Evolutionary conservation across 106 monocot species (phyloP), one percentile per base, ranked within the genome.

Genomic region (Allium sativum): DNA sequence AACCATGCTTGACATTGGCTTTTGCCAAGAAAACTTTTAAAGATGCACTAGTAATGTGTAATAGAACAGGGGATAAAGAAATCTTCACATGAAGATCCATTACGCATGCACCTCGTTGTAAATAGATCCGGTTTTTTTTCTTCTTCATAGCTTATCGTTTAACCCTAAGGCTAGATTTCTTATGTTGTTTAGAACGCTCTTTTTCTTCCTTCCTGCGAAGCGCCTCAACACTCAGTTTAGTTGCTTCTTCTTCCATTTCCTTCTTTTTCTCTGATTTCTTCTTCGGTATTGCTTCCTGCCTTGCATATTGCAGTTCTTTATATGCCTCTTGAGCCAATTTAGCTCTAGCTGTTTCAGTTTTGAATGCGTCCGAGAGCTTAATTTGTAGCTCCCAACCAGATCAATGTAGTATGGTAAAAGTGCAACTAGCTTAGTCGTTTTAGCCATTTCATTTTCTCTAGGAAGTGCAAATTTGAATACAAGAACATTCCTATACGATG

Each of bases 351-450:
- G 3, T 7, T 3, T 20, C 7, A 45, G 12, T 3, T 22, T 47
- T 15, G 20, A 13, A 48, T 50, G 13, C 15, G 90, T 90, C 77
- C 87, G 86, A 18, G 79, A 54, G 52, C 95, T 90, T 15, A 87
- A 74, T 62, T 87, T 95, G 81, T 95, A 95, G 63, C 95, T 89
- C 21, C 95, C 95, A 76, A 95, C 65, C 48, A 95, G 21, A 72
- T 95, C 95, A 43, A 95, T 95, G 60, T 95, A 95, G 66, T 87
- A 95, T 12, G 95, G 95, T 45, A 95, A 76, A 48, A 95, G 90
- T 54, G 74, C 58, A 44, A 95, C 79, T 63, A 95, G 77, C 73
- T 81, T 81, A 9, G 90, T 79, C 66, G 90, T 87, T 10, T 90
- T 84, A 45, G 69, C 68, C 86, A 95, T 95, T 60, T 76, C 77